Conservation (phyloP, 805 yeast species). For the Pichia manshurica region DNA sequence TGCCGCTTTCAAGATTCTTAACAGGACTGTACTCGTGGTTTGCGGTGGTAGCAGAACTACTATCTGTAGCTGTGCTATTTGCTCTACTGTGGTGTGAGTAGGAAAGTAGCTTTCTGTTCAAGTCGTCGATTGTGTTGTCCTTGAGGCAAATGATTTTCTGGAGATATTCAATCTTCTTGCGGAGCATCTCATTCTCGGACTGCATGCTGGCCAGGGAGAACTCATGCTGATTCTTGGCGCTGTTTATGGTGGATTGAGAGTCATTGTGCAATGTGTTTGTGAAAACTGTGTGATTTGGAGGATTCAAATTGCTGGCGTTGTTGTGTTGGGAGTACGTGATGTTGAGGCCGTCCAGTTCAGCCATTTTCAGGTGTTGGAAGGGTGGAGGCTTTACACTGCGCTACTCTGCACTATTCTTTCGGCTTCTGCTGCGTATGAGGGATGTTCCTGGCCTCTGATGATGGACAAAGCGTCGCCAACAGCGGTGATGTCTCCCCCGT, state of each 20-base stretch:
- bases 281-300: not conserved
- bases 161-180: slow-evolving; percentile 9
- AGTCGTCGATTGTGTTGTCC: slow-evolving; percentile 12
- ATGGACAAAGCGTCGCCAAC: too few relatives aligned
- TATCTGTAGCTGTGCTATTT: not conserved
- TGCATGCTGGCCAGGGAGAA: slow-evolving; percentile 1
- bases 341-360: not conserved
- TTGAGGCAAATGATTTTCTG: slow-evolving; percentile 9
- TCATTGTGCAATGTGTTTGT: not conserved
- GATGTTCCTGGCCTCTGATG: too few relatives aligned
- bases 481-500: too few relatives aligned
- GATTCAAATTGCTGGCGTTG: not conserved
- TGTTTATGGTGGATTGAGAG: slow-evolving; percentile 2
- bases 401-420: too few relatives aligned
- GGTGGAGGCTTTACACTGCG: too few relatives aligned
- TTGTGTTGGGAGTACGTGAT: not conserved
- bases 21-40: not conserved
- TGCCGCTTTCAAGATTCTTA: not conserved
- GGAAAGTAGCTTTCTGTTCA: slow-evolving; percentile 6
- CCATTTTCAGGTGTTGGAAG: not conserved
- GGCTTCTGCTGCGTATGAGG: too few relatives aligned
- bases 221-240: not conserved
- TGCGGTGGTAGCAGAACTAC: not conserved
- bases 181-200: slow-evolving; percentile 10
- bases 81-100: not conserved